Evolutionary conservation across 2,329 filamentous ascomycete genomes (phyloP).

Genomic region (Talaromyces pinophilus): DNA sequence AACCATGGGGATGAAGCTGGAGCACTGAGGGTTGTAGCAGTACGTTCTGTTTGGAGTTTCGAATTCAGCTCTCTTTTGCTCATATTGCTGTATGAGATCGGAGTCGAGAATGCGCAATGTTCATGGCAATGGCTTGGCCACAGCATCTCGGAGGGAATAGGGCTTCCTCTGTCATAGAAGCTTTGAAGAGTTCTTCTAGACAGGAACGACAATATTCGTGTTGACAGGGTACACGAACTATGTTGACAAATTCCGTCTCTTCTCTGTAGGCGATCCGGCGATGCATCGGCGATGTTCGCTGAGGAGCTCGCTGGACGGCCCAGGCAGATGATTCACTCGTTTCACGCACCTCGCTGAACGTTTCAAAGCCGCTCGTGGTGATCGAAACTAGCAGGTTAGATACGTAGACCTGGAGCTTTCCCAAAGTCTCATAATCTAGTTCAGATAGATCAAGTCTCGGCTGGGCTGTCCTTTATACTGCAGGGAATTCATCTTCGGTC

Average conservation of each 20-base stretch:
- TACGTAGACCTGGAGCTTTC: conserved; percentile 1
- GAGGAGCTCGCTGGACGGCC: not conserved
- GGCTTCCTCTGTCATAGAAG: conserved; percentile 51
- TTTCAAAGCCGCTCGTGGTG: not conserved
- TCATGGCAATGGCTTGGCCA: conserved; percentile 43
- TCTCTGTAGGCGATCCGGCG: conserved; percentile 31
- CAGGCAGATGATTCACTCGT: conserved; percentile 3
- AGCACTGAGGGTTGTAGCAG: conserved; percentile 51
- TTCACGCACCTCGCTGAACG: not conserved
- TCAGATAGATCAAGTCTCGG: not conserved
- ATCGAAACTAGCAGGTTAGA: not conserved
- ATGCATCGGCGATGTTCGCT: not conserved
- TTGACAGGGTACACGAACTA: conserved; percentile 31
- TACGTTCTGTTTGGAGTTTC: conserved; percentile 54
- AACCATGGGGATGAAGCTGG: conserved; percentile 47
- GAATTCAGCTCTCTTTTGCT: conserved; percentile 53
- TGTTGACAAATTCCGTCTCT: conserved; percentile 31
- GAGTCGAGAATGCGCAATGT: conserved; percentile 41
- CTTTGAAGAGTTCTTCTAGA: conserved; percentile 48
- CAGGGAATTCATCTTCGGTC: not conserved
- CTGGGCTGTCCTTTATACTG: not conserved
- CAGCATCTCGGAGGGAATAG: conserved; percentile 61
- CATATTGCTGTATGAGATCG: conserved; percentile 41
- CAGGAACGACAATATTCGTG: conserved; percentile 58
- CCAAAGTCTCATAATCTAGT: conserved; percentile 5